These are phyloP conservation scores for Cyberlindnera saturnus DNA, from an alignment of 805 yeast species.

Conservation along the genomic window DNA sequence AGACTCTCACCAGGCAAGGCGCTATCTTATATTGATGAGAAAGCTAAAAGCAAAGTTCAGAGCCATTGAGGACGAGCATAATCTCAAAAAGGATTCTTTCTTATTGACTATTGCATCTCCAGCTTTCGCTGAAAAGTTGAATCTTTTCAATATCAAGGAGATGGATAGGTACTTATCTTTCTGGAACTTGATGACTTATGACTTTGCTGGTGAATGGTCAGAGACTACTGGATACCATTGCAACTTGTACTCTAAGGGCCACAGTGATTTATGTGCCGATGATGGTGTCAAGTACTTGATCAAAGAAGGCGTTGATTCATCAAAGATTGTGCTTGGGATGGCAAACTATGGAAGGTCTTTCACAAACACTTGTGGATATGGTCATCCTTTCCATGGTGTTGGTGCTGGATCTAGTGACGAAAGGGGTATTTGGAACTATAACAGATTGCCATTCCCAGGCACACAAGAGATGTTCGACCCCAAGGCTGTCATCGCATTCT, in stretches of 20 bases:
- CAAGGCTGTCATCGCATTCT: constrained; percentile 46
- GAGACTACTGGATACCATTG: constrained; percentile 58
- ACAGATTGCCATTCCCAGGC: constrained; percentile 42
- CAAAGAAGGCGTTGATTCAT: constrained; percentile 34
- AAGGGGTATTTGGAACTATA: constrained; percentile 47
- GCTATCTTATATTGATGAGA: constrained; percentile 38
- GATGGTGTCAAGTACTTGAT: constrained; percentile 41
- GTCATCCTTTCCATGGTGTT: constrained; percentile 37
- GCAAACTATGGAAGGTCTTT: constrained; percentile 76
- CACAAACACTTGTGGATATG: constrained; percentile 35
- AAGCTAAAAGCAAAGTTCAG: constrained; percentile 35
- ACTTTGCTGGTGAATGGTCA: constrained; percentile 79
- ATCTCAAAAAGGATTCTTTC: constrained; percentile 25
- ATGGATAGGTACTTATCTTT: constrained; percentile 55
- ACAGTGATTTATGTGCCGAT: constrained; percentile 41
- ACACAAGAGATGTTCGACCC: constrained; percentile 47
- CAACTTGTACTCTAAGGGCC: constrained; percentile 39
- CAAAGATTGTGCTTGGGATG: constrained; percentile 72
- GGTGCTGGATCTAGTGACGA: constrained; percentile 39
- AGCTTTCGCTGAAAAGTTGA: constrained; percentile 43
- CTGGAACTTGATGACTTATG: constrained; percentile 92
- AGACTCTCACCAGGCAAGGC: constrained; percentile 35
- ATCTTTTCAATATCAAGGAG: constrained; percentile 37
- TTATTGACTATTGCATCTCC: constrained; percentile 75
- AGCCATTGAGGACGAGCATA: constrained; percentile 27